phyloP scores from a whole-genome alignment of 192 early-diverging fungal species.

The Phlyctochytrium bullatum region DNA sequence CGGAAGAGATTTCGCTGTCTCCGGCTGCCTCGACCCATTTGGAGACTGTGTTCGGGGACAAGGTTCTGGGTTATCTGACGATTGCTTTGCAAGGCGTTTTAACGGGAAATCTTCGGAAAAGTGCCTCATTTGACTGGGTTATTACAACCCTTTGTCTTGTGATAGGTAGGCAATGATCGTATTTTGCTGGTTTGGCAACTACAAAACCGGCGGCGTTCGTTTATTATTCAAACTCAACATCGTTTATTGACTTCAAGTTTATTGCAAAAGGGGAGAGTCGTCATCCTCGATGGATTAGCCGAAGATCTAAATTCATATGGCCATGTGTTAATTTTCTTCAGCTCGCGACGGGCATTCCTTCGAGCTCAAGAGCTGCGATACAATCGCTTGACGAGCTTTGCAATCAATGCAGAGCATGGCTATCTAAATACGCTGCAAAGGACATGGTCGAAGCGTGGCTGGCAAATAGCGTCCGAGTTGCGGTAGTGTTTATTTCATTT shows the following conservation, averaged over 20 bases:
- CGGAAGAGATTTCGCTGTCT: conserved; percentile 23
- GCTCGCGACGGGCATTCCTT: neutral
- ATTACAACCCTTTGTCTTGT: conserved; percentile 25
- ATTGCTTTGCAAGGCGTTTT: too few relatives aligned
- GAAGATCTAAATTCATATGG: conserved; percentile 20
- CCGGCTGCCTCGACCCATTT: conserved; percentile 18
- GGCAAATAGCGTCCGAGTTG: neutral
- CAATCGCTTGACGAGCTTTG: neutral
- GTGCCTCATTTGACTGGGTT: too few relatives aligned
- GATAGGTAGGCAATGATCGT: conserved; percentile 11
- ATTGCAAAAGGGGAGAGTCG: too few relatives aligned
- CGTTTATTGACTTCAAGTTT: neutral
- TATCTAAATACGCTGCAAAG: neutral
- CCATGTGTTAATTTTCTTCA: conserved; percentile 25
- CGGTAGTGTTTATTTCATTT: too few relatives aligned
- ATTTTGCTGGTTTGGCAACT: too few relatives aligned
- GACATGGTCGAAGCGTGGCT: neutral
- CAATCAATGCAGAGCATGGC: too few relatives aligned
- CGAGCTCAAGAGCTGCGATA: neutral
- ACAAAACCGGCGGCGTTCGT: too few relatives aligned
- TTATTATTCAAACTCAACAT: neutral
- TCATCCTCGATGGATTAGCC: conserved; percentile 31
- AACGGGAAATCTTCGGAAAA: too few relatives aligned
- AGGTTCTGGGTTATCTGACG: too few relatives aligned
- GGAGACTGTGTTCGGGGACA: conserved; percentile 23